Conservation (phyloP, 2,329 filamentous ascomycete species). For the Epichloe baconii region DNA sequence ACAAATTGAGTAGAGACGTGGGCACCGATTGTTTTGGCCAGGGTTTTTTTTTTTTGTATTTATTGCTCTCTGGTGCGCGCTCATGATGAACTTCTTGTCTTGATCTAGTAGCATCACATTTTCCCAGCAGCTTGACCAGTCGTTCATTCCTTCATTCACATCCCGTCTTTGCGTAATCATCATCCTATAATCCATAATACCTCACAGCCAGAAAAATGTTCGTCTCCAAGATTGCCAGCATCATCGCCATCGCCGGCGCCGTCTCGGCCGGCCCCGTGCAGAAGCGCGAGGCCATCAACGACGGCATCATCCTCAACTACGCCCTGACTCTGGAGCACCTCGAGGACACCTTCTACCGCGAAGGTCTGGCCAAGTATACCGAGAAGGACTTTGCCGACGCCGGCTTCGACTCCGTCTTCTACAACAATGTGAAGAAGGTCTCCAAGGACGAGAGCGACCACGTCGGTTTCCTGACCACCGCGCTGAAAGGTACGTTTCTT, state of each 20-base stretch:
- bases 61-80: too few species aligned
- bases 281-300: constrained; percentile 9
- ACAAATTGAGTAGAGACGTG: too few species aligned
- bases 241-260: constrained; percentile 6
- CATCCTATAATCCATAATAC: too few species aligned
- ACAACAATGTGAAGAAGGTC: constrained; percentile 43
- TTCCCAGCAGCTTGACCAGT: too few species aligned
- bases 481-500: constrained; percentile 16
- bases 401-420: constrained; percentile 38
- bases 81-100: too few species aligned
- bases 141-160: too few species aligned
- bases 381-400: constrained; percentile 36
- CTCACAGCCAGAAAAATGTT: constrained; percentile 4
- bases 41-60: too few species aligned
- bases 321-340: constrained; percentile 40
- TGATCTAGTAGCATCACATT: too few species aligned
- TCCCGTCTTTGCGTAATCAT: too few species aligned
- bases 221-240: constrained; percentile 7
- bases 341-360: constrained; percentile 49
- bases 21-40: too few species aligned
- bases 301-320: constrained; percentile 29
- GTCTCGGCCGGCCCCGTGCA: constrained; percentile 8
- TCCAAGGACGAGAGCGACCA: constrained; percentile 41
- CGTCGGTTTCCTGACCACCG: constrained; percentile 39
- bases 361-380: constrained; percentile 45